Percentiles rank a stretch among this genome's conserved stretches.
Evolutionary conservation across 257 asterid genomes (phyloP).

Genomic region (Anisodus tanguticus): DNA sequence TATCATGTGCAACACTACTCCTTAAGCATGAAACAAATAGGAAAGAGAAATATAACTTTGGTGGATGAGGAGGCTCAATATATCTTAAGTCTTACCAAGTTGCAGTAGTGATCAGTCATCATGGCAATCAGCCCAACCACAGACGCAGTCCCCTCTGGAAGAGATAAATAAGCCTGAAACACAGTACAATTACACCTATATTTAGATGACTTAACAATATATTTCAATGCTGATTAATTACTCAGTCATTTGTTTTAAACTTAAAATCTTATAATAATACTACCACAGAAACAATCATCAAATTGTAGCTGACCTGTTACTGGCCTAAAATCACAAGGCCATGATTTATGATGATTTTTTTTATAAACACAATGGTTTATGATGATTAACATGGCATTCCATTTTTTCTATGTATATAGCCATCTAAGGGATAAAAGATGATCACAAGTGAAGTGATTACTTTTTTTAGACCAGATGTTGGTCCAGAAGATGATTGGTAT

Average conservation of each 20-base stretch:
- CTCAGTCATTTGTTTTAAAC: not conserved
- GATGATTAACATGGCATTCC: conserved; percentile 8
- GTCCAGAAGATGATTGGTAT: conserved; percentile 12
- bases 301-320: not conserved
- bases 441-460: not conserved
- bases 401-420: not conserved
- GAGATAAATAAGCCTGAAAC: conserved; percentile 66
- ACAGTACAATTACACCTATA: not conserved
- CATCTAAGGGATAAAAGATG: not conserved
- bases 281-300: conserved; percentile 1
- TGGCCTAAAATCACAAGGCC: conserved; percentile 11
- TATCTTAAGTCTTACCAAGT: conserved; percentile 68
- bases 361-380: not conserved
- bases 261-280: not conserved
- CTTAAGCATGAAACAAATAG: not conserved
- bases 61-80: not conserved
- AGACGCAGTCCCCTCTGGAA: conserved; percentile 69
- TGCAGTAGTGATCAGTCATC: conserved; percentile 97
- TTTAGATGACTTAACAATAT: not conserved
- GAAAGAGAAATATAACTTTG: not conserved
- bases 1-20: conserved; percentile 15
- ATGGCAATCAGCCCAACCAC: conserved; percentile 88
- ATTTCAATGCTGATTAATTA: conserved; percentile 23
- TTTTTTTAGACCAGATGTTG: not conserved
- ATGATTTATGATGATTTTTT: not conserved